Conservation (phyloP, 768 basidiomycete species). For the Clavaria fumosa region DNA sequence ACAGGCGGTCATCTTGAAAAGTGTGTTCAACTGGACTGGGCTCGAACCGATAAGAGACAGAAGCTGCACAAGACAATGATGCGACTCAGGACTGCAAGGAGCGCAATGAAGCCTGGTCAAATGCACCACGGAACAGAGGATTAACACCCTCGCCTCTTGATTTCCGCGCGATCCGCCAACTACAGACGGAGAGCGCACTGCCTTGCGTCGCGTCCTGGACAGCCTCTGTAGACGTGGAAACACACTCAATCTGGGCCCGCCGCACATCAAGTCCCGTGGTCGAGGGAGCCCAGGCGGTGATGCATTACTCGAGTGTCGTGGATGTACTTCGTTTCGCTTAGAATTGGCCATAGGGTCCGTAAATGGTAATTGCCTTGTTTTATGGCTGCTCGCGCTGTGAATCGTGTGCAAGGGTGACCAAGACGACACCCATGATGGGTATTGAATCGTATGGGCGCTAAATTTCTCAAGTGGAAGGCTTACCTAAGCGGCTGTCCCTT, state of each 20-base stretch:
- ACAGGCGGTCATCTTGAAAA: no score
- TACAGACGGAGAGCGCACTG: no score
- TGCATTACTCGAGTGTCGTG: not conserved
- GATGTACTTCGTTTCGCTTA: not conserved
- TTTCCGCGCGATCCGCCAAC: no score
- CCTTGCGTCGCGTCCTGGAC: no score
- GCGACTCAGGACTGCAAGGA: no score
- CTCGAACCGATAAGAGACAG: no score
- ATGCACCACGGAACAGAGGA: no score
- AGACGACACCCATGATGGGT: not conserved
- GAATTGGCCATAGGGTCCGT: not conserved
- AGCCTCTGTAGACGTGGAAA: no score
- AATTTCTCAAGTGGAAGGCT: not conserved
- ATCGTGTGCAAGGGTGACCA: not conserved
- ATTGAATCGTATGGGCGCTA: not conserved
- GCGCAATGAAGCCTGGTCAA: no score
- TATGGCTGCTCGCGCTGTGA: not conserved
- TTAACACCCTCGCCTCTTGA: no score
- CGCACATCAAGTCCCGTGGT: not conserved
- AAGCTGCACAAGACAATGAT: no score
- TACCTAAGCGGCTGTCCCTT: not conserved
- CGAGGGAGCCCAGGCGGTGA: not conserved
- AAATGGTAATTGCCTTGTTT: not conserved
- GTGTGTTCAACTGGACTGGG: no score
- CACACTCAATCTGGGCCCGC: conserved; percentile 7